Conservation (phyloP, 2,329 filamentous ascomycete species). For the Aureobasidium musti region DNA sequence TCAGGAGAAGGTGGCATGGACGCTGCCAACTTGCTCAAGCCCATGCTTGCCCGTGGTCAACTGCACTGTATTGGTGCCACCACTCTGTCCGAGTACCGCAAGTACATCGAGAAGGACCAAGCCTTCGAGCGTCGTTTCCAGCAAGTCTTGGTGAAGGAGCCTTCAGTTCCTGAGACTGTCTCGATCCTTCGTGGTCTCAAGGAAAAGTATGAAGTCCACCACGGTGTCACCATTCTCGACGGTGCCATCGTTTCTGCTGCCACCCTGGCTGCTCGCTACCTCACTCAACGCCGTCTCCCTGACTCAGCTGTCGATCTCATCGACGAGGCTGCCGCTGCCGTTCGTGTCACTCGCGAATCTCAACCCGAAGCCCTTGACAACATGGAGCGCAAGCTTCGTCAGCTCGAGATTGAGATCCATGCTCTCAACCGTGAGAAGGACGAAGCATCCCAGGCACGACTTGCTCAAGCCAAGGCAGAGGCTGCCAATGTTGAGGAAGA, state of each 20-base stretch:
- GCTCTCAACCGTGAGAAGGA: slow-evolving; percentile 93
- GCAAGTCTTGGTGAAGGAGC: slow-evolving; percentile 96
- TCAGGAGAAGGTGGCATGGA: slow-evolving; percentile 98
- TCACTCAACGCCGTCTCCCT: slow-evolving; percentile 85
- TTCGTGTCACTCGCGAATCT: slow-evolving; percentile 91
- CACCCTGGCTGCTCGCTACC: slow-evolving; percentile 88
- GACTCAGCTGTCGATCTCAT: slow-evolving; percentile 97
- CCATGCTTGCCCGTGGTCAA: slow-evolving; percentile 95
- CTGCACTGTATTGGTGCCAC: slow-evolving; percentile 98
- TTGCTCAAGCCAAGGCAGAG: slow-evolving; percentile 82
- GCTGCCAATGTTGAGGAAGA: slow-evolving; percentile 95
- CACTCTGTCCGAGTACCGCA: slow-evolving; percentile 91
- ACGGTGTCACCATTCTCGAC: slow-evolving; percentile 95
- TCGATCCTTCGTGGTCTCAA: slow-evolving; percentile 98
- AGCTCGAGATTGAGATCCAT: slow-evolving; percentile 96
- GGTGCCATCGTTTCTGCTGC: slow-evolving; percentile 88
- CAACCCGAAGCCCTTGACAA: slow-evolving; percentile 96
- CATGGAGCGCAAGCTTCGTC: slow-evolving; percentile 82
- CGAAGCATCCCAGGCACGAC: slow-evolving; percentile 80
- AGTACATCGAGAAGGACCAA: slow-evolving; percentile 98
- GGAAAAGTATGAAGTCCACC: slow-evolving; percentile 97
- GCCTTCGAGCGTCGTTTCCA: slow-evolving; percentile 99
- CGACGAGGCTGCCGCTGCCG: slow-evolving; percentile 95
- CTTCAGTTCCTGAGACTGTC: slow-evolving; percentile 81
- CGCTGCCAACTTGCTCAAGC: slow-evolving; percentile 94